Evolutionary conservation across 345 rosid species (phyloP).

Genomic region (Syzygium grande): DNA sequence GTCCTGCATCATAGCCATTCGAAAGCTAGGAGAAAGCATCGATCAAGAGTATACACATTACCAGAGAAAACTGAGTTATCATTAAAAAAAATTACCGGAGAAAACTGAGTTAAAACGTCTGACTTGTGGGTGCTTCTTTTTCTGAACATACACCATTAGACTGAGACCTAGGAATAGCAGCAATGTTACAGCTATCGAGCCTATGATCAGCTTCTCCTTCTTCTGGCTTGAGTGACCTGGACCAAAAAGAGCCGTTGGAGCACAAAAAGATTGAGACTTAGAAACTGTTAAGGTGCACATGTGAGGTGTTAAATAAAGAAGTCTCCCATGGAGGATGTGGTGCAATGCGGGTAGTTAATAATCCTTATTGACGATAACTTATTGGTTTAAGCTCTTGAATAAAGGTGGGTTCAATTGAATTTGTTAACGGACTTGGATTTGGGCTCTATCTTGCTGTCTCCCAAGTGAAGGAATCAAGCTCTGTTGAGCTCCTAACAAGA

Average conservation of each 20-base stretch:
- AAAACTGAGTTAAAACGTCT: background rate
- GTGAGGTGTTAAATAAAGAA: background rate
- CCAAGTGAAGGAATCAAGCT: background rate
- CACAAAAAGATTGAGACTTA: background rate
- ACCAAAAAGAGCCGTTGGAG: background rate
- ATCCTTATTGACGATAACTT: background rate
- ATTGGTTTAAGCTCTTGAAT: background rate
- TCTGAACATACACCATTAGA: background rate
- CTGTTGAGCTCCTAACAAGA: background rate
- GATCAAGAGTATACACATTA: background rate
- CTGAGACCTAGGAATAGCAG: background rate
- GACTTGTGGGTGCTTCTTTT: background rate
- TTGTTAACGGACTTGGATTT: background rate
- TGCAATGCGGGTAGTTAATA: background rate
- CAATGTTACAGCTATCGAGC: background rate
- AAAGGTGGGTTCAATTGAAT: background rate
- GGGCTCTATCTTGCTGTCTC: background rate
- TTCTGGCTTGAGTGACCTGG: background rate
- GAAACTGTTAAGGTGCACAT: background rate
- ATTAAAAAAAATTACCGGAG: background rate
- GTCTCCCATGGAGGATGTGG: background rate
- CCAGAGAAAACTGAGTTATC: background rate
- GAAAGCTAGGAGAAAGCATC: background rate
- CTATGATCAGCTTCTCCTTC: background rate
- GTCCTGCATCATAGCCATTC: background rate